These are phyloP conservation scores for Logfia minima DNA, from an alignment of 129 eudicot species.

Conservation along the genomic window DNA sequence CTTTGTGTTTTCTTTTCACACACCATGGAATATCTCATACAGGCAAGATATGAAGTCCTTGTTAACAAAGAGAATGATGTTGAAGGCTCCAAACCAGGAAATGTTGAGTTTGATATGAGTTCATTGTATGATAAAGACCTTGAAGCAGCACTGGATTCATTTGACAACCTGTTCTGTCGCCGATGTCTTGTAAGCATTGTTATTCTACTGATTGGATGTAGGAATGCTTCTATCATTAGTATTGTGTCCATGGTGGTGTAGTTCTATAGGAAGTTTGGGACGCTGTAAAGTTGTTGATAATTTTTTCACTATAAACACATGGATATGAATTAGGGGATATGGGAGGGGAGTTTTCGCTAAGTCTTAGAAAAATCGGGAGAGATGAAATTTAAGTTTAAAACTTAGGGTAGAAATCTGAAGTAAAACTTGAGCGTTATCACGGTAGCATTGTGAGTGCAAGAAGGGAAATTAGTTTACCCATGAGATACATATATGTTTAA, in stretches of 20 bases:
- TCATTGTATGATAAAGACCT: conserved; percentile 83
- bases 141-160: conserved; percentile 93
- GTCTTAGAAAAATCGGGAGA: background rate
- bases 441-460: conserved; percentile 5
- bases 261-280: background rate
- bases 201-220: conserved; percentile 3
- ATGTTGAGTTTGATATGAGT: conserved; percentile 47
- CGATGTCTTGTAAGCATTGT: conserved; percentile 79
- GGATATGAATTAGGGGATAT: background rate
- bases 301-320: background rate
- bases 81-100: conserved; percentile 38
- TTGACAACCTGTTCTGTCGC: conserved; percentile 95
- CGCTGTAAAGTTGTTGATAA: background rate
- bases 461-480: conserved; percentile 2
- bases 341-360: background rate
- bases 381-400: conserved; percentile 1
- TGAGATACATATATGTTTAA: background rate
- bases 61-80: conserved; percentile 44
- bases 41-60: conserved; percentile 92
- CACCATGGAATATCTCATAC: conserved; percentile 64
- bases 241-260: conserved; percentile 11
- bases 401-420: background rate
- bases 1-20: conserved; percentile 53
- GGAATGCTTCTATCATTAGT: conserved; percentile 12
- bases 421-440: background rate